Percentiles rank a stretch among this genome's conserved stretches.
Evolutionary conservation across 805 yeast genomes (phyloP).

Genomic region (Metschnikowia colocasiae): DNA sequence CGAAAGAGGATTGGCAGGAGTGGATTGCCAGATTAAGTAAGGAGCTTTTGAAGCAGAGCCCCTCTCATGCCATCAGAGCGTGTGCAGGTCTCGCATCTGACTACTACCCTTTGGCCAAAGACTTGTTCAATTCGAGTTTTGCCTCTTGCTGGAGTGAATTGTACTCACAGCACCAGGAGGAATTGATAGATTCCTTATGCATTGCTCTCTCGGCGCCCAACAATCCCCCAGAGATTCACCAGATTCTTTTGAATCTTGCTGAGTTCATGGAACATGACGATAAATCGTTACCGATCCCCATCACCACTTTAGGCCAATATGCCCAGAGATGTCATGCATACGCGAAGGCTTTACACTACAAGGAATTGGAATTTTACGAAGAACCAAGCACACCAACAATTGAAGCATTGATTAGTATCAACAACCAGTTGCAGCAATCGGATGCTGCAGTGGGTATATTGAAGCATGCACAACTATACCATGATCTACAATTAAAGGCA

Average conservation of each 20-base stretch:
- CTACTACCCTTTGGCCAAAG: constrained; percentile 83
- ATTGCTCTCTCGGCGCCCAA: constrained; percentile 85
- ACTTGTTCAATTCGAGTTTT: constrained; percentile 89
- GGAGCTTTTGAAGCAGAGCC: constrained; percentile 84
- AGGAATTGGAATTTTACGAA: constrained; percentile 89
- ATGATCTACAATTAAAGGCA: constrained; percentile 86
- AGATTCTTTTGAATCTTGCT: constrained; percentile 80
- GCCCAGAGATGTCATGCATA: constrained; percentile 96
- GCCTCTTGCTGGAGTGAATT: constrained; percentile 94
- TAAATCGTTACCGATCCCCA: constrained; percentile 85
- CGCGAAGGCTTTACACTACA: constrained; percentile 94
- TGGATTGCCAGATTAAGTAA: constrained; percentile 89
- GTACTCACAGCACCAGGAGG: constrained; percentile 85
- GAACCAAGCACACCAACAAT: constrained; percentile 90
- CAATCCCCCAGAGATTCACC: constrained; percentile 94
- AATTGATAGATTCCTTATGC: constrained; percentile 78
- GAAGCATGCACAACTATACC: constrained; percentile 89
- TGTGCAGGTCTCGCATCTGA: constrained; percentile 87
- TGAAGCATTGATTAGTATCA: constrained; percentile 86
- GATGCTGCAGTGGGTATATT: constrained; percentile 98
- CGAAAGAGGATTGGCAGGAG: constrained; percentile 96
- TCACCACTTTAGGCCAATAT: constrained; percentile 84
- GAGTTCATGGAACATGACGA: constrained; percentile 98
- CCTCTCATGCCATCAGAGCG: constrained; percentile 90
- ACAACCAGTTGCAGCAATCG: constrained; percentile 90